phyloP scores from a whole-genome alignment of 768 basidiomycete species.

The Phlebiopsis flavidoalba region DNA sequence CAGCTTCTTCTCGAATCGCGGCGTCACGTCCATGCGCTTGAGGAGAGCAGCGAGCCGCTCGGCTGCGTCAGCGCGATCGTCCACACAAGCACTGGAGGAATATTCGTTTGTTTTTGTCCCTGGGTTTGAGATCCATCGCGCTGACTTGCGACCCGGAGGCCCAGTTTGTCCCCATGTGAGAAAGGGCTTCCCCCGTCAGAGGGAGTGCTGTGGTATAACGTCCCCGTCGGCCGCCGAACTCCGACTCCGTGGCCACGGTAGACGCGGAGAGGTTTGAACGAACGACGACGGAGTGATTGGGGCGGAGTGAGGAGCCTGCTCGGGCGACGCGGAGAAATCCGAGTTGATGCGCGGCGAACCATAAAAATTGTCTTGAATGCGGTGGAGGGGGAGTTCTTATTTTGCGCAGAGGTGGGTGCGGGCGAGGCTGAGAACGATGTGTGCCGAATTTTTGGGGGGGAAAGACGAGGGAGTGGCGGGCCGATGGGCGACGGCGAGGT shows the following conservation, averaged over 20 bases:
- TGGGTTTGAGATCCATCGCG: background rate
- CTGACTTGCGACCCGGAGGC: background rate
- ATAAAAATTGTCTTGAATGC: slow-evolving; percentile 7
- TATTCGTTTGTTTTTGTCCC: slow-evolving; percentile 4
- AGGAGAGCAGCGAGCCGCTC: background rate
- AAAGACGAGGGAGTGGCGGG: slow-evolving; percentile 9
- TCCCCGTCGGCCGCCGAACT: slow-evolving; percentile 15
- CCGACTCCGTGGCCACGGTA: slow-evolving; percentile 26
- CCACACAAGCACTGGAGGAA: background rate
- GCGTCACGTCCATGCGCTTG: background rate
- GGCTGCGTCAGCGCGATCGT: background rate
- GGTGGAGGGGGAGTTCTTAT: slow-evolving; percentile 9
- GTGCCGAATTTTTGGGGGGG: background rate
- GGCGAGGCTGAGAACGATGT: background rate
- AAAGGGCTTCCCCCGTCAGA: slow-evolving; percentile 12
- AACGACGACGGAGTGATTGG: slow-evolving; percentile 65
- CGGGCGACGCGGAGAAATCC: slow-evolving; percentile 16
- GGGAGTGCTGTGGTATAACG: slow-evolving; percentile 15
- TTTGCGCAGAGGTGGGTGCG: slow-evolving; percentile 12
- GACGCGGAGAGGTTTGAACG: slow-evolving; percentile 36
- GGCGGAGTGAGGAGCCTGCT: slow-evolving; percentile 51
- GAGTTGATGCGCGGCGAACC: slow-evolving; percentile 6
- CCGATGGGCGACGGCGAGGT: slow-evolving; percentile 24
- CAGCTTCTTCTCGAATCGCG: slow-evolving; percentile 1
- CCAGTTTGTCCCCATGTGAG: slow-evolving; percentile 1